Conservation (phyloP, 2,329 filamentous ascomycete species). For the Verticillium albo-atrum region DNA sequence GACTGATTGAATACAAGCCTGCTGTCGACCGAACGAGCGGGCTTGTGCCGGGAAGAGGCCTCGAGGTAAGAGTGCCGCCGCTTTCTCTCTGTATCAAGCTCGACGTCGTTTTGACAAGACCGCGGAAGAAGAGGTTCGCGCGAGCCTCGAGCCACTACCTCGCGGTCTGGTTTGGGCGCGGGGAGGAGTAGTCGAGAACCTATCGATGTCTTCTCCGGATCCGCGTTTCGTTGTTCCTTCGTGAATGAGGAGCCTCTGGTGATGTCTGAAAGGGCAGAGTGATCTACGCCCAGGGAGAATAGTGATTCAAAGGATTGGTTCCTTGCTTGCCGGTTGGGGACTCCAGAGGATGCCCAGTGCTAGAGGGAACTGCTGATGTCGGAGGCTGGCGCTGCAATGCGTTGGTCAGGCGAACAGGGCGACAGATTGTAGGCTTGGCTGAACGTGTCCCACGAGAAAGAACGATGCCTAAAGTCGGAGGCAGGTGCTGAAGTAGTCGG, state of each 20-base stretch:
- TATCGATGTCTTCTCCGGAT: neutral
- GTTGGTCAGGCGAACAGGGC: neutral
- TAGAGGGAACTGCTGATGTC: neutral
- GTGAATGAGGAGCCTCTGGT: neutral
- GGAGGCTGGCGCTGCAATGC: neutral
- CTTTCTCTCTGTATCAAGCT: neutral
- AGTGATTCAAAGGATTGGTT: neutral
- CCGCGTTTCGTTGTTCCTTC: neutral
- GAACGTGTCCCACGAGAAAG: neutral
- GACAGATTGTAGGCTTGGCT: neutral
- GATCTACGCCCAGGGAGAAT: neutral
- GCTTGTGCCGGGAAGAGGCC: neutral
- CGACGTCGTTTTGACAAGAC: neutral
- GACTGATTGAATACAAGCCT: neutral
- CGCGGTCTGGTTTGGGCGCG: neutral
- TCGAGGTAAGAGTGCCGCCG: neutral
- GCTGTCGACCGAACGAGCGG: slow-evolving; percentile 4
- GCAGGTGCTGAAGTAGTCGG: neutral
- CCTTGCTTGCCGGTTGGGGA: neutral
- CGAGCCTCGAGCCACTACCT: neutral
- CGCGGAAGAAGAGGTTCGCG: neutral
- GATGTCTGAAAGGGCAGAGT: neutral
- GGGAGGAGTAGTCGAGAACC: neutral
- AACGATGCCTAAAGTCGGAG: neutral
- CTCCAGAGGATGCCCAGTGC: neutral